Conservation (phyloP, 495 filamentous ascomycete species). For the Talaromyces borbonicus region DNA sequence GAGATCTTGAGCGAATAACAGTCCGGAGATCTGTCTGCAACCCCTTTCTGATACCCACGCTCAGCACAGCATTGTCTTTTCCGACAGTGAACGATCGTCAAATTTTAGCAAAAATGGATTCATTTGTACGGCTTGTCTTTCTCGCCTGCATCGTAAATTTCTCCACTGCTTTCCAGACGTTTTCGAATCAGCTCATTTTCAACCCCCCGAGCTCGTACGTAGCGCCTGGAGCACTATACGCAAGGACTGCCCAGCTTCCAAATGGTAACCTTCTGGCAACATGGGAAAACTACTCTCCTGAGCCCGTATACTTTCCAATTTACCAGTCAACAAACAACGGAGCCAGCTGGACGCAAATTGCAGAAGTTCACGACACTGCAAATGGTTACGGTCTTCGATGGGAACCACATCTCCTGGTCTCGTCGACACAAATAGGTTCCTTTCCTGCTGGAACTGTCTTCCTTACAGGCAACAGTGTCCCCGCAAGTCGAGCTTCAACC, state of each 20-base stretch:
- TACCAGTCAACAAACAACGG: slow-evolving; percentile 53
- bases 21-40: no score
- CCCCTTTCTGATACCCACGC: no score
- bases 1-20: no score
- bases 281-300: slow-evolving; percentile 52
- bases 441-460: slow-evolving; percentile 52
- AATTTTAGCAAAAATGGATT: no score
- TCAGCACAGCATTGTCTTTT: no score
- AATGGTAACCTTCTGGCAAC: slow-evolving; percentile 29
- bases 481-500: slow-evolving; percentile 49
- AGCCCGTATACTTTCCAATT: slow-evolving; percentile 55
- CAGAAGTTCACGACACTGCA: slow-evolving; percentile 49
- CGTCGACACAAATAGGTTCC: slow-evolving; percentile 44
- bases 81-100: no score
- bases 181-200: background rate
- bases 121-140: no score
- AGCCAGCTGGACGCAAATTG: slow-evolving; percentile 50
- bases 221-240: slow-evolving; percentile 10
- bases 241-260: slow-evolving; percentile 17
- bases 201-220: background rate
- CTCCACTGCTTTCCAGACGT: no score
- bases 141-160: no score
- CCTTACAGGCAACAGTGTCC: slow-evolving; percentile 52
- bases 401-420: slow-evolving; percentile 56
- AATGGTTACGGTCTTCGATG: slow-evolving; percentile 57